These are phyloP conservation scores for Petrea volubilis DNA, from an alignment of 257 asterid genomes.

Conservation along the genomic window DNA sequence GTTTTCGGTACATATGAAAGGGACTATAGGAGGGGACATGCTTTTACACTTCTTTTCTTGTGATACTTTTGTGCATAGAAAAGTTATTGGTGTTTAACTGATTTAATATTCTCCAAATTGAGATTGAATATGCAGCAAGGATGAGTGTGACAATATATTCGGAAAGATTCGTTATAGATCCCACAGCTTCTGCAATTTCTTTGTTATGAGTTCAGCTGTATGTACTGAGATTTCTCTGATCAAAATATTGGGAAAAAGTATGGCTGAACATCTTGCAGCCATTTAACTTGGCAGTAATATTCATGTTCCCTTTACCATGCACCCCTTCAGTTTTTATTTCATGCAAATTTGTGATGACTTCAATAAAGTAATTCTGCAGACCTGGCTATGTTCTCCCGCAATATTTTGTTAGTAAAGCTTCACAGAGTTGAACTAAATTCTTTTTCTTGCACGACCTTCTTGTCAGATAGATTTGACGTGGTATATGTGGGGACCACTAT, in stretches of 20 bases:
- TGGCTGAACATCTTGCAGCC: not conserved
- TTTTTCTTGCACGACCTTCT: not conserved
- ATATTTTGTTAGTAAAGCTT: constrained; percentile 12
- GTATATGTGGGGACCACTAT: not conserved
- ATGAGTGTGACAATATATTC: too few species aligned
- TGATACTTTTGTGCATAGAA: not conserved
- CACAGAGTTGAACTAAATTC: not conserved
- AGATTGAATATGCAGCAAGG: not conserved
- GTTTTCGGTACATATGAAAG: not conserved
- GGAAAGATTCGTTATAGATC: not conserved
- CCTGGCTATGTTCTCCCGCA: not conserved
- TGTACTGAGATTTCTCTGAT: not conserved
- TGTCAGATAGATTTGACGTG: not conserved
- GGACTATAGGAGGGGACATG: not conserved
- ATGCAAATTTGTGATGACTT: constrained; percentile 5
- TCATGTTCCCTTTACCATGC: not conserved
- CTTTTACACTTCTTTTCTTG: too few species aligned
- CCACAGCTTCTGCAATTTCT: not conserved
- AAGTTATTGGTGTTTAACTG: not conserved
- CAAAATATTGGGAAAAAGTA: not conserved
- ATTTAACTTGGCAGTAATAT: not conserved
- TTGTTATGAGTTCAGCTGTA: not conserved
- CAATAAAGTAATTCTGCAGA: not conserved
- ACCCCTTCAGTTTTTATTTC: not conserved
- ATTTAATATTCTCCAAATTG: not conserved